Evolutionary conservation across 768 basidiomycete species (phyloP).

Genomic region (Xerocomellus amylosporus): DNA sequence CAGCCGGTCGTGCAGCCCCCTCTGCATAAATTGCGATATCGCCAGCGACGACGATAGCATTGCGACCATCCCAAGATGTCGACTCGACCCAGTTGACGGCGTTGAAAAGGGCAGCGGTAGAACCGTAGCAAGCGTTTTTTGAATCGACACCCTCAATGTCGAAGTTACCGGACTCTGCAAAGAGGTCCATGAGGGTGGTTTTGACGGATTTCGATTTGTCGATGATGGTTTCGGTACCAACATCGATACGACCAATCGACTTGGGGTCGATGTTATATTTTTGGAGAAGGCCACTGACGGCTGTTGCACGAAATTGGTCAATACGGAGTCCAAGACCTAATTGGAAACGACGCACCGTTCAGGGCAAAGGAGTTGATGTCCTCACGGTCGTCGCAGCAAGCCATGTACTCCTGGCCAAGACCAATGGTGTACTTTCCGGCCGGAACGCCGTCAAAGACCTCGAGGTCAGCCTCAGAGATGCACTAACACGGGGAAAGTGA

Average conservation of each 20-base stretch:
- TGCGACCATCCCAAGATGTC: conserved; percentile 94
- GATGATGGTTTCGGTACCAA: conserved; percentile 98
- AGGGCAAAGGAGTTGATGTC: conserved; percentile 98
- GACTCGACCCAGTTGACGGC: conserved; percentile 98
- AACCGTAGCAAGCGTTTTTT: conserved; percentile 99
- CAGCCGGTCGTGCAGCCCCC: conserved; percentile 90
- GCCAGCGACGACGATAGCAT: conserved; percentile 94
- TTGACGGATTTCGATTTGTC: conserved; percentile 99
- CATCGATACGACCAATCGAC: conserved; percentile 95
- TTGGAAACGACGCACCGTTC: conserved; percentile 60
- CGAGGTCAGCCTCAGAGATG: conserved; percentile 93
- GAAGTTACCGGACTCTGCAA: conserved; percentile 86
- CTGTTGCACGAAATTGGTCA: conserved; percentile 39
- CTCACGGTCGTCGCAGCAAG: conserved; percentile 97
- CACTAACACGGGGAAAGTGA: conserved; percentile 49
- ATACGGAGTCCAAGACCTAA: neutral
- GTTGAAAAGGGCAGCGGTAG: conserved; percentile 98
- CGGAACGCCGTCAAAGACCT: conserved; percentile 89
- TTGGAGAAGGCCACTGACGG: conserved; percentile 82
- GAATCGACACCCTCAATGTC: conserved; percentile 99
- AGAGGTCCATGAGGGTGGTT: conserved; percentile 98
- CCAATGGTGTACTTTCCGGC: conserved; percentile 99
- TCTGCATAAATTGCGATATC: conserved; percentile 99
- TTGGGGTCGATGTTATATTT: conserved; percentile 96
- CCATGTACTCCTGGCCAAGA: conserved; percentile 97